Base-by-base conservation (phyloP, 805 yeast species). In the Metschnikowia colocasiae region DNA sequence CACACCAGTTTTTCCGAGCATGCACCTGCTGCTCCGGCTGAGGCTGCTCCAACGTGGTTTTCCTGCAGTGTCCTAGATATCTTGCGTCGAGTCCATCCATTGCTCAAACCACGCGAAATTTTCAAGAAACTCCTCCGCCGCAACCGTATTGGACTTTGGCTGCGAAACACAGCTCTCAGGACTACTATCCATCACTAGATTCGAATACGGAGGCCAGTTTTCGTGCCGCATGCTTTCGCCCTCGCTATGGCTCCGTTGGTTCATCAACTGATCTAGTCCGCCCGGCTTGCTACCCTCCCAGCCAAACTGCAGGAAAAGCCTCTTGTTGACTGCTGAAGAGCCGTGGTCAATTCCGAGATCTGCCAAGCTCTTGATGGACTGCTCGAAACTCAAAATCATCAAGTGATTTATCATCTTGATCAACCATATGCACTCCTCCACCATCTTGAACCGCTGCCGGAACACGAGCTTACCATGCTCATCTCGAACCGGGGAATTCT, bases 391-490 rank as follows among this genome's bases (percentile, higher is more conserved):
- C 43, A 77, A 60, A n/a, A 73, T 61, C 39, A 76, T 62, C 55
- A 80, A 71, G 49, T 75, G 78, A 55, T 79, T 80, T 49, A 79
- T 63, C 69, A 75, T 76, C 51, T 79, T 79, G 35, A 82, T 55
- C 1, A 78, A 80, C 87, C 86, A 82, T n/a, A 79, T 55, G 55
- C 83, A 78, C 58, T 81, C 86, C 37, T 72, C 68, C 10, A 75
- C 77, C 87, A 81, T 81, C 44, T 65, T 68, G 54, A 69, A 73
- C 34, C 76, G 54, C 45, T 62, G 65, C 33, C 59, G 56, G 37
- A 62, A 55, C 9, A 71, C 47, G 5, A 62, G 52, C 40, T 61
- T 63, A 9, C 71, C 69, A 54, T 64, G 48, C 7, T 55, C 59
- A 44, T 63, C 60, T 20, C 59, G 52, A 5, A 72, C 69, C 29